These are phyloP conservation scores for Pseudonectria buxi DNA, from an alignment of 2,329 filamentous ascomycete species.

Conservation along the genomic window DNA sequence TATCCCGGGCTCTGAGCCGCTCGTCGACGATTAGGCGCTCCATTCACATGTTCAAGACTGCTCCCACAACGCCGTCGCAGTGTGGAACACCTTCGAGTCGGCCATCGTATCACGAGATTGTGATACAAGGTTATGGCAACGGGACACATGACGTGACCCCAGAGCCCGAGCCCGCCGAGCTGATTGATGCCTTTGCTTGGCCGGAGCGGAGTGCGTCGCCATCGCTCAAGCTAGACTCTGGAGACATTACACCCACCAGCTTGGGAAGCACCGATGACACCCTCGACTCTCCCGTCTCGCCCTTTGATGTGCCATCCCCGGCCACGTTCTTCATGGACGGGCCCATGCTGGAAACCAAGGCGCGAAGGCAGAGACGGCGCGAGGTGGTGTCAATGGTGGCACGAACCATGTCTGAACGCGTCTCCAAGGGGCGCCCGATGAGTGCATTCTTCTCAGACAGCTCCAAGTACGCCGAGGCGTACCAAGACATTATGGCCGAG, in stretches of 20 bases:
- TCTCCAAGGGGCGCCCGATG: conserved; percentile 22
- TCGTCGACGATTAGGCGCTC: conserved; percentile 30
- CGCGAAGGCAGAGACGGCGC: conserved; percentile 21
- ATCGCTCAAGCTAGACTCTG: conserved; percentile 16
- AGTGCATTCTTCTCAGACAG: conserved; percentile 22
- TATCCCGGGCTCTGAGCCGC: conserved; percentile 24
- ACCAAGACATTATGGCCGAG: conserved; percentile 16
- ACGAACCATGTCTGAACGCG: conserved; percentile 17
- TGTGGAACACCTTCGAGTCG: conserved; percentile 9
- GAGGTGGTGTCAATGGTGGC: conserved; percentile 23
- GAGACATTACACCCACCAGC: conserved; percentile 16
- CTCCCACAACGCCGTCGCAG: conserved; percentile 11
- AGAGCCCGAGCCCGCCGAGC: conserved; percentile 6
- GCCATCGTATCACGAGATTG: conserved; percentile 41
- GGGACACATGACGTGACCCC: conserved; percentile 37
- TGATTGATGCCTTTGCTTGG: conserved; percentile 8
- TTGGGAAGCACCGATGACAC: conserved; percentile 25
- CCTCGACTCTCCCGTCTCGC: conserved; percentile 11
- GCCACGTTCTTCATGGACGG: conserved; percentile 13
- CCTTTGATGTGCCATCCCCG: conserved; percentile 13
- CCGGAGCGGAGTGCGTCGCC: conserved; percentile 21
- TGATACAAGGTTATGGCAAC: conserved; percentile 48
- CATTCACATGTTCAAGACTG: conserved; percentile 24
- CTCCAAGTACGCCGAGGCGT: conserved; percentile 19
- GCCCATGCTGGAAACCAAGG: conserved; percentile 10